Evolutionary conservation across 2,329 filamentous ascomycete genomes (phyloP), one percentile per base, ranked within the genome.

Genomic region (Exophiala phaeomuriformis): DNA sequence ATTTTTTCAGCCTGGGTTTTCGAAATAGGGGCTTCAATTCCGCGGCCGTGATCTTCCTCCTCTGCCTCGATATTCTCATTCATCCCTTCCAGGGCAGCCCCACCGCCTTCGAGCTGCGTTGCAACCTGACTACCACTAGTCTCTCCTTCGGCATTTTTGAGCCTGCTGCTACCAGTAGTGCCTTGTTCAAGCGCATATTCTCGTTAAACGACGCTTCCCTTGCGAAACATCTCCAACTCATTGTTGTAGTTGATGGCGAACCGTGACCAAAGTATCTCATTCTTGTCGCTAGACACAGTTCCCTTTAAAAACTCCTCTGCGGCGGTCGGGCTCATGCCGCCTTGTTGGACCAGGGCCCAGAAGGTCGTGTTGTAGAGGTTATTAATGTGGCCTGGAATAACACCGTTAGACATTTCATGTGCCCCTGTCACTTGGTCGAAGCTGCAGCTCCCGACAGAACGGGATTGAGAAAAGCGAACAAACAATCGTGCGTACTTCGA

Each of bases 221-320:
- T 98, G 69, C 85, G 93, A 70, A 82, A 95, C 10, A 96, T 90
- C 59, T 94, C 89, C 0, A 83, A 82, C 69, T 98, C 93, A 62
- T 95, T 93, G 70, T 98, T 98, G 72, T 98, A 98, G 71, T 98
- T 98, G 67, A 97, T 90, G 2, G 84, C 81, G 69, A 95, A 97
- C 29, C 79, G 79, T 1, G 84, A 86, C 69, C 93, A 98, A 9
- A 98, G 73, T 19, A 98, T 94, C 73, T 98, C 93, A 66, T 98
- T 93, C 73, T 98, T 98, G 65, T 97, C 90, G 2, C 82, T 77
- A 2, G 90, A 81, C 1, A 94, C 71, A 0, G 90, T 94, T 2
- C 91, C 90, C 63, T 87, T 84, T 42, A 98, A 78, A 55, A 81
- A 80, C 65, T 85, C 80, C 67, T 97, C 91, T 0, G 93, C 93